Base-by-base conservation (phyloP, 441 rosid species). In the Brassica hybrid region DNA sequence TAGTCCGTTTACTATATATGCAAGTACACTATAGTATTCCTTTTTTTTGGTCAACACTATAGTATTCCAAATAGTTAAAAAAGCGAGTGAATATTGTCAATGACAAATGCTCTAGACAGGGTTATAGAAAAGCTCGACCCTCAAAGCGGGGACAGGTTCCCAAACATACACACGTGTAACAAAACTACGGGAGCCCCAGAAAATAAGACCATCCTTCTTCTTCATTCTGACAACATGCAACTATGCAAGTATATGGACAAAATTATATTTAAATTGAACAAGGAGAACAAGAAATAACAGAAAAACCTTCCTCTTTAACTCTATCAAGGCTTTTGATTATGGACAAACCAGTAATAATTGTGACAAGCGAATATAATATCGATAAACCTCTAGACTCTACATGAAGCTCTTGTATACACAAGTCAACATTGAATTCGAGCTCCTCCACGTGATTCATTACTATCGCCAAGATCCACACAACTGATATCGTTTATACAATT, bases 71-170 rank as follows among this genome's bases (percentile, higher is more conserved):
- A 52, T 7, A 17, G 19, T 16, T 14, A 52, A 25, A 59, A 59
- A 27, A 27, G 34, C 65, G 19, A 58, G 67, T 57, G 13, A 58
- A 30, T 60, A 67, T 23, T 11, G 8, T 59, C 16, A 43, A n/a
- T 30, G 38, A 36, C 25, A 27, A 76, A 63, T 52, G 71, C 18
- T 25, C 7, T 17, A 52, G 38, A 38, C 14, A 63, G 48, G 60
- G 30, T 56, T 14, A 58, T 14, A 56, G 68, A 74, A 43, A 64
- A 70, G 82, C 79, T 70, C 82, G 79, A 79, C 82, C 82, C 82
- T 79, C 76, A 71, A 75, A 75, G 82, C 79, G 52, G 82, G 82
- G 82, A 70, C 79, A 73, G 68, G 76, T 75, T 7, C 27, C 52
- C 65, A 36, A 65, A 17, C 23, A 63, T 9, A 7, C 2, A 65